A percentile compares a stretch with the other conserved stretches of the same genome.
Conservation (phyloP, 2,329 filamentous ascomycete genomes). For the Emmonsiellopsis sp. region DNA sequence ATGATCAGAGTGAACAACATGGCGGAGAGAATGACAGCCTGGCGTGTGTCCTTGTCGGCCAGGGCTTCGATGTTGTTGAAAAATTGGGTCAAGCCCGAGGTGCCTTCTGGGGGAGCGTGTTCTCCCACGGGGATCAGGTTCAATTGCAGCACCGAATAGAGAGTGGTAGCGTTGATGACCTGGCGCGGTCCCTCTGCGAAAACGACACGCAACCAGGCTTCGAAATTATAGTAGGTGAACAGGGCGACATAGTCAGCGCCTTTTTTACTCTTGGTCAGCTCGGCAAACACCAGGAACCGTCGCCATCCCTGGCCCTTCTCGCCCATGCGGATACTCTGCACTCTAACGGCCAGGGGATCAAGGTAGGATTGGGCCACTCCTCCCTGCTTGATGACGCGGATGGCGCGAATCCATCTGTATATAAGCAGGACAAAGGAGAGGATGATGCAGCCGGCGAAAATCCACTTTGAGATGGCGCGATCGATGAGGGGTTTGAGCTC, state of each 20-base stretch:
- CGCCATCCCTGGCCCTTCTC: constrained; percentile 66
- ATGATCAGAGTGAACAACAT: constrained; percentile 90
- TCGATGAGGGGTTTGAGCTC: constrained; percentile 69
- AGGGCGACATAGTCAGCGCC: constrained; percentile 82
- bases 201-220: constrained; percentile 79
- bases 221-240: constrained; percentile 77
- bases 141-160: constrained; percentile 72
- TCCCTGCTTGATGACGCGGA: constrained; percentile 70
- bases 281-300: constrained; percentile 84
- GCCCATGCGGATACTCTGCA: constrained; percentile 72
- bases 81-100: constrained; percentile 61
- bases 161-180: constrained; percentile 78
- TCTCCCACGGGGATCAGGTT: constrained; percentile 57
- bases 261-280: constrained; percentile 83
- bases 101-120: constrained; percentile 46
- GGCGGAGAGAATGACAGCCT: constrained; percentile 73
- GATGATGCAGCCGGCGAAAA: constrained; percentile 88
- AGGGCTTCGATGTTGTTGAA: constrained; percentile 71
- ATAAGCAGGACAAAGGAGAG: constrained; percentile 73
- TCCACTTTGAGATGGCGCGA: constrained; percentile 78
- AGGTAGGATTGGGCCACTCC: constrained; percentile 88
- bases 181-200: constrained; percentile 89
- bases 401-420: constrained; percentile 71
- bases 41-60: constrained; percentile 62
- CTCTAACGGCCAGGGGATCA: constrained; percentile 72